Conservation (phyloP, 78 protist species). For the Trichosphaerium sp. region DNA sequence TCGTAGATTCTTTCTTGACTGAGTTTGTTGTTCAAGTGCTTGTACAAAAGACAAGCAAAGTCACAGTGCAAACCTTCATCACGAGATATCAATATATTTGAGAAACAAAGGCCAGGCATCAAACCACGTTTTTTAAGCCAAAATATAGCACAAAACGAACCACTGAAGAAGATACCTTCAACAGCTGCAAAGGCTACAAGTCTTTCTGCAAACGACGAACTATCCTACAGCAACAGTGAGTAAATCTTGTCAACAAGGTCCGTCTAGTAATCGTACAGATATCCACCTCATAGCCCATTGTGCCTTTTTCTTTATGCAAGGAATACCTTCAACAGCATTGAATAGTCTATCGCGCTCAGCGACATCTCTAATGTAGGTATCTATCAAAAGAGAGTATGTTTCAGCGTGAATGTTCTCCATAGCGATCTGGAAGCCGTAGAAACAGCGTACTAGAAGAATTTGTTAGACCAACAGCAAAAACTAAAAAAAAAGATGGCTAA, state of each 20-base stretch:
- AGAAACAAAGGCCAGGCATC: conserved; percentile 93
- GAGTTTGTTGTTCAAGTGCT: conserved; percentile 34
- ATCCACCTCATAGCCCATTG: conserved; percentile 97
- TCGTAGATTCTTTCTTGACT: not conserved
- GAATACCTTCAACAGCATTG: conserved; percentile 84
- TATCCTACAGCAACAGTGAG: too few species aligned
- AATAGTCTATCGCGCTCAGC: conserved; percentile 65
- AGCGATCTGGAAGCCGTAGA: conserved; percentile 96
- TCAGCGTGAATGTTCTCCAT: conserved; percentile 95
- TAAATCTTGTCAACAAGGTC: too few species aligned
- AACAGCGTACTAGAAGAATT: conserved; percentile 94
- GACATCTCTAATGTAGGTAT: conserved; percentile 78
- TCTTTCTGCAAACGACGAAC: conserved; percentile 76
- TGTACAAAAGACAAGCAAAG: conserved; percentile 91
- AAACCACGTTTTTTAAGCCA: conserved; percentile 97
- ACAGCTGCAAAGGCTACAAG: conserved; percentile 96
- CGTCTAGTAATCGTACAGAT: too few species aligned
- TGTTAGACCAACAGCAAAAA: too few species aligned
- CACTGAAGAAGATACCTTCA: conserved; percentile 98
- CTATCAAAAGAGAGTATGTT: conserved; percentile 85
- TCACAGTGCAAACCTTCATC: conserved; percentile 96
- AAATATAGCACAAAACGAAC: conserved; percentile 92
- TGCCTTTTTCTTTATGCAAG: conserved; percentile 87
- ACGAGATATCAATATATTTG: conserved; percentile 92
- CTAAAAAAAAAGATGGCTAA: too few species aligned